Conservation (phyloP, 129 eudicot species). For the Artemisia tridentata region DNA sequence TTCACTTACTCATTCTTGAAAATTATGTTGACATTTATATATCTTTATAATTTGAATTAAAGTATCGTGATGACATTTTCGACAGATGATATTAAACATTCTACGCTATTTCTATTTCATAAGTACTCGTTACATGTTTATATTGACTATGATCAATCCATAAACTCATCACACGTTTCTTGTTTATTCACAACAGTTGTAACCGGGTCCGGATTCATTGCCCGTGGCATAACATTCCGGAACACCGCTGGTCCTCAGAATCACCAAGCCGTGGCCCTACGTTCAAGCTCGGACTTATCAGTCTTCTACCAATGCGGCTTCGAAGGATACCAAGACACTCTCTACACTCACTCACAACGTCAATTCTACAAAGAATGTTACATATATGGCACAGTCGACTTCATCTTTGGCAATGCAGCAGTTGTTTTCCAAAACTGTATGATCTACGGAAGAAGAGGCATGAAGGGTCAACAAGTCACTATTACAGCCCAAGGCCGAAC, state of each 20-base stretch:
- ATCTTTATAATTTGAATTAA: no score
- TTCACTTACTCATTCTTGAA: no score
- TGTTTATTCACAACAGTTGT: conserved; percentile 33
- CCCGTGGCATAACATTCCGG: conserved; percentile 64
- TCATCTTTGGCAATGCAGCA: conserved; percentile 73
- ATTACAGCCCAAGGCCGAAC: conserved; percentile 69
- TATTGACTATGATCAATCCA: not conserved
- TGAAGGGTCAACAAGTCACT: conserved; percentile 39
- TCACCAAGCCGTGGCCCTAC: conserved; percentile 67
- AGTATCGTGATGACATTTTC: no score
- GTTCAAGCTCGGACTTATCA: conserved; percentile 52
- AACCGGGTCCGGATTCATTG: conserved; percentile 60
- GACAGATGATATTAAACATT: no score
- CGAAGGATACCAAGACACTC: conserved; percentile 81
- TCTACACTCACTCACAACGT: conserved; percentile 51
- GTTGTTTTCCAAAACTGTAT: conserved; percentile 62
- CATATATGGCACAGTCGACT: conserved; percentile 68
- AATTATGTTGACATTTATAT: no score
- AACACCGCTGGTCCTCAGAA: conserved; percentile 68
- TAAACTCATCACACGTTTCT: conserved; percentile 8
- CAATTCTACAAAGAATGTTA: conserved; percentile 65
- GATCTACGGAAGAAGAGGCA: conserved; percentile 58
- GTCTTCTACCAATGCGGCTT: conserved; percentile 57
- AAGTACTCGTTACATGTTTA: not conserved
- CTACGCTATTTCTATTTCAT: not conserved